Conservation (phyloP, 192 early-diverging fungal species). For the Backusella tarrabulga region DNA sequence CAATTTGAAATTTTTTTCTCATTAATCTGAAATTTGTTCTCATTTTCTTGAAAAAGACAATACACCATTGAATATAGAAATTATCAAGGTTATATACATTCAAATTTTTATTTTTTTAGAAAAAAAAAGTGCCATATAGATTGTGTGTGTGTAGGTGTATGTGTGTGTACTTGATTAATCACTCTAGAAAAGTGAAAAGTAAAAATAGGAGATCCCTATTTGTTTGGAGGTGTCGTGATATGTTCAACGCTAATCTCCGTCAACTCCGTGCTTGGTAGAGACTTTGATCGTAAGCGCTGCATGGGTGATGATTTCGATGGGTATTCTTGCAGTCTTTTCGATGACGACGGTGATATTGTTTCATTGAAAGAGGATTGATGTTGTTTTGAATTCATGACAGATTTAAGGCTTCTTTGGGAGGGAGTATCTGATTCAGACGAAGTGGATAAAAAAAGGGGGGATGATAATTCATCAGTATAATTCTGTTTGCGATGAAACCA, state of each 20-base stretch:
- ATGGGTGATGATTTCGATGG: background rate
- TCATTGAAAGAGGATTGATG: background rate
- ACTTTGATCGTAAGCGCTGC: slow-evolving; percentile 2
- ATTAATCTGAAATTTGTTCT: too few relatives aligned
- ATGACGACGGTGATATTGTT: background rate
- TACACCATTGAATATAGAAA: too few relatives aligned
- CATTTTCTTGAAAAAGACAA: too few relatives aligned
- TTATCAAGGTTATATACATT: too few relatives aligned
- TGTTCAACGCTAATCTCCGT: background rate
- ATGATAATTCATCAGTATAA: background rate
- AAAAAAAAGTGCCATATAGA: too few relatives aligned
- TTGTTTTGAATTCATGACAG: background rate
- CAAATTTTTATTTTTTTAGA: too few relatives aligned
- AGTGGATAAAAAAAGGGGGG: background rate
- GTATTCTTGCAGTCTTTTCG: background rate
- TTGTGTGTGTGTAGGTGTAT: too few relatives aligned
- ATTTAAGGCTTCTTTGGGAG: background rate
- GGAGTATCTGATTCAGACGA: background rate
- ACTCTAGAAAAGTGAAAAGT: too few relatives aligned
- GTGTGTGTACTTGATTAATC: too few relatives aligned
- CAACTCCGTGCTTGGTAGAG: background rate
- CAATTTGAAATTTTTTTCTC: too few relatives aligned
- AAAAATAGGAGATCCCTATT: background rate
- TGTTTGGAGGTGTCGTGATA: background rate
- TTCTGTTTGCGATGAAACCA: slow-evolving; percentile 1